Conservation (phyloP, 208 protist species). For the Trypanosoma scelopori region DNA sequence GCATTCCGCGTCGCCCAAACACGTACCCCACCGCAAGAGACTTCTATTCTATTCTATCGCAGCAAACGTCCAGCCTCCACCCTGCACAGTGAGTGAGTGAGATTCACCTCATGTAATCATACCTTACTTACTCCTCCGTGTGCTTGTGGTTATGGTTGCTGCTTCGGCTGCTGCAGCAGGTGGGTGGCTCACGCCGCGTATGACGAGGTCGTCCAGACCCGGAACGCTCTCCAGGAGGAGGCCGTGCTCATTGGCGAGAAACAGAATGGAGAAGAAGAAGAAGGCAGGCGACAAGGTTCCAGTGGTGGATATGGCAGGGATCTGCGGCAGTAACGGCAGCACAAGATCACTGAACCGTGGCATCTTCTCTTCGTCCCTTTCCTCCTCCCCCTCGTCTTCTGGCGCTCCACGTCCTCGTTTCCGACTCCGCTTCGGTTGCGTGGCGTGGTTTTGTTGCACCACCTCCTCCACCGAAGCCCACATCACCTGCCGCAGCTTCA, state of each 20-base stretch:
- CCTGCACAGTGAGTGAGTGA: no score
- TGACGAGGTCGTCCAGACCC: slow-evolving; percentile 60
- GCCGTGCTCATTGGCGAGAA: slow-evolving; percentile 87
- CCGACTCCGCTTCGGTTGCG: background rate
- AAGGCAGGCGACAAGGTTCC: slow-evolving; percentile 88
- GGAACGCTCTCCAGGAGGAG: slow-evolving; percentile 74
- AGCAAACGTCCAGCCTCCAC: no score
- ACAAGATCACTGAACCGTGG: slow-evolving; percentile 76
- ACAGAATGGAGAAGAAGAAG: slow-evolving; percentile 91
- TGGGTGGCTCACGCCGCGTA: slow-evolving; percentile 39
- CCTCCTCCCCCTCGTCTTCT: slow-evolving; percentile 14
- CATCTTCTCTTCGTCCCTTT: slow-evolving; percentile 5
- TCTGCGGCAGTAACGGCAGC: slow-evolving; percentile 51
- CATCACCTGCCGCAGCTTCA: slow-evolving; percentile 74
- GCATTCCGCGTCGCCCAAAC: no score
- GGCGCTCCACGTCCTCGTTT: slow-evolving; percentile 10
- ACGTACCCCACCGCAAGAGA: no score
- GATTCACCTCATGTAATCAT: no score
- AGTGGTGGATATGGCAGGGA: slow-evolving; percentile 65
- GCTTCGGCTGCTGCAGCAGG: slow-evolving; percentile 3
- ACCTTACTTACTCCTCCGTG: background rate
- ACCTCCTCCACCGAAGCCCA: slow-evolving; percentile 60
- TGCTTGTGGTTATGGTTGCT: background rate
- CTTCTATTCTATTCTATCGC: no score
- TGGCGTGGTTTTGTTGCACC: slow-evolving; percentile 30